Conservation (phyloP, 208 protist genomes). For the Histomonas meleagridis region DNA sequence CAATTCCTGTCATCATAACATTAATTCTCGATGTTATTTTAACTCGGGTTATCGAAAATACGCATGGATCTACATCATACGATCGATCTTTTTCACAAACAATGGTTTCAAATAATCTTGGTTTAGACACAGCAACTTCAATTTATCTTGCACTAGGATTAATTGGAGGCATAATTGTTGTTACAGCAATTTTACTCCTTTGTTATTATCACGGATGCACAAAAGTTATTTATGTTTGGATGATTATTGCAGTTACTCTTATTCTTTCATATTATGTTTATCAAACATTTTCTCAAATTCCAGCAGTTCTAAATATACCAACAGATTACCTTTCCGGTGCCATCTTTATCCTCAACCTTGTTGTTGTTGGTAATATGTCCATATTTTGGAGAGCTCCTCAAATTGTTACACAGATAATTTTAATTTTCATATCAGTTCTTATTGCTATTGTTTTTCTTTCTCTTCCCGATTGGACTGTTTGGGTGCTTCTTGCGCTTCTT, state of each 20-base stretch:
- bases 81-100: background rate
- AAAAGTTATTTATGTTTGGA: background rate
- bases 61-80: background rate
- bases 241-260: background rate
- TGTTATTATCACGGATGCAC: background rate
- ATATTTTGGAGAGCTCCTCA: background rate
- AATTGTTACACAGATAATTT: background rate
- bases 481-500: background rate
- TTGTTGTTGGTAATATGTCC: background rate
- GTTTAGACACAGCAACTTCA: background rate
- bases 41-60: background rate
- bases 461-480: background rate
- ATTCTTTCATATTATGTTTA: constrained; percentile 2
- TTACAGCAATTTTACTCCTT: background rate
- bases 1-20: background rate
- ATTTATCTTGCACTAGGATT: background rate
- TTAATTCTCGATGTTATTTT: background rate
- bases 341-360: background rate
- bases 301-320: background rate
- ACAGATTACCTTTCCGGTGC: background rate
- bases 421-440: background rate
- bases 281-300: background rate
- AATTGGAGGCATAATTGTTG: background rate
- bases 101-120: background rate
- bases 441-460: background rate